A percentile compares a stretch with the other conserved stretches of the same genome.
These are phyloP conservation scores for Geoglossum cookeanum DNA, from an alignment of 2,329 filamentous ascomycete species.

Conservation along the genomic window DNA sequence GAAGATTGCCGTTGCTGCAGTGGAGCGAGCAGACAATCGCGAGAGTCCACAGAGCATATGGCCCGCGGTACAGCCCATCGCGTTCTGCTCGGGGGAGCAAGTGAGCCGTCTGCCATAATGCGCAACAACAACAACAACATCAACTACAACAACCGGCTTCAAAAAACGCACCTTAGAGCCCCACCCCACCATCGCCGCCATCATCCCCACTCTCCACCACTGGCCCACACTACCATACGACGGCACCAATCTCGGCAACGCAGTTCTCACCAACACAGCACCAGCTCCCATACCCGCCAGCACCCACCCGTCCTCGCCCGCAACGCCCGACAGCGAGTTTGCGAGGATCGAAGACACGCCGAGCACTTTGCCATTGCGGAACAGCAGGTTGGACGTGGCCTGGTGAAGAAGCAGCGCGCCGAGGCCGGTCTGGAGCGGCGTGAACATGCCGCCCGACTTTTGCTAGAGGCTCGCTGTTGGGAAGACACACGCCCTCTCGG, in stretches of 20 bases:
- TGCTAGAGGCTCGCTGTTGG: too few species aligned
- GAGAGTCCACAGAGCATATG: conserved; percentile 36
- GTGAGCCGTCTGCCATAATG: neutral
- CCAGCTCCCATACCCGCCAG: conserved; percentile 24
- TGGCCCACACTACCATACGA: conserved; percentile 17
- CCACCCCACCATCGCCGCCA: conserved; percentile 29
- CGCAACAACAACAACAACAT: neutral
- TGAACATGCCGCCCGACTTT: conserved; percentile 25
- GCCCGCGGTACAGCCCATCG: conserved; percentile 33
- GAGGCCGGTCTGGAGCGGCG: conserved; percentile 30
- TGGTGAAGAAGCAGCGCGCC: conserved; percentile 32
- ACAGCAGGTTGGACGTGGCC: conserved; percentile 28
- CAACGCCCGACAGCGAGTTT: conserved; percentile 22
- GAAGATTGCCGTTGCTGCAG: conserved; percentile 27
- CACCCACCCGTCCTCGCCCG: conserved; percentile 19
- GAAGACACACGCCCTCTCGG: too few species aligned
- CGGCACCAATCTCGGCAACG: conserved; percentile 27
- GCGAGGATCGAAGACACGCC: conserved; percentile 30
- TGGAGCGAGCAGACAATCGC: conserved; percentile 28
- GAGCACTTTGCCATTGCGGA: conserved; percentile 31
- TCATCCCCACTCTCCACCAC: conserved; percentile 18
- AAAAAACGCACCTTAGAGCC: conserved; percentile 28
- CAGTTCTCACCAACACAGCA: conserved; percentile 21
- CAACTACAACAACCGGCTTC: neutral
- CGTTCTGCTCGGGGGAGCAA: conserved; percentile 19